phyloP scores from a whole-genome alignment of 2,329 filamentous ascomycete species.

The Cercospora zeina region DNA sequence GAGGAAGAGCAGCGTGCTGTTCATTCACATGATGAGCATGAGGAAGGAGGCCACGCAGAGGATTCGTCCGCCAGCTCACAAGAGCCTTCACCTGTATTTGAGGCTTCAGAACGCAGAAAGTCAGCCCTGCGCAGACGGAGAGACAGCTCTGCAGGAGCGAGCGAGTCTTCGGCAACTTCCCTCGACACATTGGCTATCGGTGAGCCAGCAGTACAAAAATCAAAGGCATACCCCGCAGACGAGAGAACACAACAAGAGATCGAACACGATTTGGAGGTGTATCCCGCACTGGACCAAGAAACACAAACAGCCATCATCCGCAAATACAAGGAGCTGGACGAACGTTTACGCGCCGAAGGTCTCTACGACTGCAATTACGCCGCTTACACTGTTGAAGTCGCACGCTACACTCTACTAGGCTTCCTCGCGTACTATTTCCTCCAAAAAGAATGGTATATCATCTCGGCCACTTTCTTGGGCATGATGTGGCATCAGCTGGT shows the following conservation, averaged over 20 bases:
- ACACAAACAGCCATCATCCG: slow-evolving; percentile 74
- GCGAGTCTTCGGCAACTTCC: slow-evolving; percentile 59
- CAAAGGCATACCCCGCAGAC: slow-evolving; percentile 59
- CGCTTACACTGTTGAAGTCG: slow-evolving; percentile 72
- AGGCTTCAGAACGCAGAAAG: slow-evolving; percentile 46
- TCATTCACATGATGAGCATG: slow-evolving; percentile 27
- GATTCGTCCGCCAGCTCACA: slow-evolving; percentile 57
- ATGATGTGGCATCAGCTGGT: slow-evolving; percentile 91
- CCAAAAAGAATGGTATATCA: slow-evolving; percentile 47
- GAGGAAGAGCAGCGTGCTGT: slow-evolving; percentile 44
- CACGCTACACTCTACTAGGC: slow-evolving; percentile 71
- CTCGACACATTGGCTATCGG: slow-evolving; percentile 55
- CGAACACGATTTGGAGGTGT: slow-evolving; percentile 72
- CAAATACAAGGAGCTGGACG: slow-evolving; percentile 78
- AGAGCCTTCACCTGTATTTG: slow-evolving; percentile 60
- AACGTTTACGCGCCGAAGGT: slow-evolving; percentile 69
- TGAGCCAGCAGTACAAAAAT: slow-evolving; percentile 35
- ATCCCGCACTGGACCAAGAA: slow-evolving; percentile 70
- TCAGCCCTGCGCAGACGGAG: slow-evolving; percentile 42
- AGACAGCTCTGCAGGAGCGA: slow-evolving; percentile 37
- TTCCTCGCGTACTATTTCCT: slow-evolving; percentile 57
- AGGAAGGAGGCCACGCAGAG: slow-evolving; percentile 33
- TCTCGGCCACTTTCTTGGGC: slow-evolving; percentile 74
- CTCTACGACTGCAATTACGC: slow-evolving; percentile 83
- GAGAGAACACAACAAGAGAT: slow-evolving; percentile 73